Evolutionary conservation across 2,329 filamentous ascomycete species (phyloP), one percentile per base, ranked within the genome.

Genomic region (Cryphonectria japonica): DNA sequence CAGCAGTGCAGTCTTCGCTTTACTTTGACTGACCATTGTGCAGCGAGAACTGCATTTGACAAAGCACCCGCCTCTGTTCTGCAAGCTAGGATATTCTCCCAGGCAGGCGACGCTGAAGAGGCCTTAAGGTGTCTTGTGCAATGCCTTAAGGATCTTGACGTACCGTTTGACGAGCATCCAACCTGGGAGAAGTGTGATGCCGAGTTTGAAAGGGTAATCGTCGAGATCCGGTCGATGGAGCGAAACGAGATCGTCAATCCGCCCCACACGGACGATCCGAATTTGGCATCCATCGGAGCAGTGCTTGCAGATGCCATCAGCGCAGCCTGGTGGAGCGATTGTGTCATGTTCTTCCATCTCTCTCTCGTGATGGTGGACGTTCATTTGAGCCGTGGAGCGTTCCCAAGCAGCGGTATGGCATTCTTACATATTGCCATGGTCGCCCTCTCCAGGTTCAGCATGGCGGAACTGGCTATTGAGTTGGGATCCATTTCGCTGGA

Each of bases 41-140:
- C 8, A 68, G 67, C 92, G 0, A 90, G 87, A 74, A 90, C 90
- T 26, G 83, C 93, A 0, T 87, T 93, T 7, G 94, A 97, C 79
- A 96, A 93, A 81, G 93, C 93, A 1, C 91, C 93, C 11, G 93
- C 93, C 0, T 97, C 92, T 83, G 91, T 97, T 57, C 83, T 98
- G 50, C 91, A 94, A 78, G 94, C 93, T 7, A 89, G 94, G 66
- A 91, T 97, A 62, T 89, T 91, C 76, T 89, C 92, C 1, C 90
- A 95, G 76, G 86, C 87, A 69, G 94, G 94, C 1, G 89, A 97
- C 74, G 89, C 90, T 39, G 82, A 85, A 32, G 87, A 87, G 5
- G 93, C 94, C 0, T 89, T 97, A 75, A 82, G 86, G 43, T 88
- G 89, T 0, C 83, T 98, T 34, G 91, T 91, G 76, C 87, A 90